Conservation (phyloP, 345 rosid genomes). For the Brassica cretica region DNA sequence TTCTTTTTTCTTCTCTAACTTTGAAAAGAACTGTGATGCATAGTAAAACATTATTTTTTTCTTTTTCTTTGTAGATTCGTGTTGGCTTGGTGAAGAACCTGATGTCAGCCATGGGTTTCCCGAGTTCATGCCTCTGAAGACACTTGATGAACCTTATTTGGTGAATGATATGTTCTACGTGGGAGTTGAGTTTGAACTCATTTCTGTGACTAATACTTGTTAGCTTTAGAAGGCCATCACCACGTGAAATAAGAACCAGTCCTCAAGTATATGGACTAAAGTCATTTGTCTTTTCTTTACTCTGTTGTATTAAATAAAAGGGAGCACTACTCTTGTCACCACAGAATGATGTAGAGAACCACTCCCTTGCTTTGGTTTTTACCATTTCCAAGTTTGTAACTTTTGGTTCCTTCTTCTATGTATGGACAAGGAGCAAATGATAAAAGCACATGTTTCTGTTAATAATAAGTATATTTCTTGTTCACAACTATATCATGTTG, state of each 20-base stretch:
- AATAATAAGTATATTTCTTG: background rate
- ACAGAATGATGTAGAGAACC: no score
- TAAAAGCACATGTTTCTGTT: no score
- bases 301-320: no score
- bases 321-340: no score
- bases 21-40: background rate
- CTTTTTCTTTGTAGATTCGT: background rate
- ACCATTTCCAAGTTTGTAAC: background rate
- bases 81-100: conserved; percentile 11
- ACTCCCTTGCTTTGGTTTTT: background rate
- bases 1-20: background rate
- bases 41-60: background rate
- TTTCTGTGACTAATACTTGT: conserved; percentile 4
- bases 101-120: background rate
- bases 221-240: background rate
- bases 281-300: background rate
- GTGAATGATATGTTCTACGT: conserved; percentile 18
- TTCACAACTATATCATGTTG: background rate
- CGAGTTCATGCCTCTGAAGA: conserved; percentile 15
- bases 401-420: background rate
- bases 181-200: conserved; percentile 32
- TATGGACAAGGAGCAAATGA: no score
- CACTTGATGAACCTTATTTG: conserved; percentile 17
- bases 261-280: background rate
- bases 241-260: background rate